phyloP scores from a whole-genome alignment of 495 filamentous ascomycete species.

The Choiromyces venosus region DNA sequence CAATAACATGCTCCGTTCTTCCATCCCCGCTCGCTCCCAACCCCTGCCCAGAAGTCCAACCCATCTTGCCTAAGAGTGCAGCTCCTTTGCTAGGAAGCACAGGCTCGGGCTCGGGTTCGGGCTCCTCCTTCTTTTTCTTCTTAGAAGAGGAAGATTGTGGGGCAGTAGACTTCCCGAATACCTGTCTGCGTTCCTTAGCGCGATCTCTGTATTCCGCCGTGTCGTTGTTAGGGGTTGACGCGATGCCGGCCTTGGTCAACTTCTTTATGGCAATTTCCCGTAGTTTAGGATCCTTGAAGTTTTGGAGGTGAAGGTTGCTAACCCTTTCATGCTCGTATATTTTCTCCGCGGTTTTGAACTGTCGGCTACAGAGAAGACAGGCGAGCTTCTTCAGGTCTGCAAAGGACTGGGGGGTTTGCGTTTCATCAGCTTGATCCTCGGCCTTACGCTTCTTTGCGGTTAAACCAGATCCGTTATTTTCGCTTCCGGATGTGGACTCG shows the following conservation, averaged over 20 bases:
- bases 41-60: constrained; percentile 74
- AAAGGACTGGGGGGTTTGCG: constrained; percentile 51
- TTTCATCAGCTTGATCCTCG: constrained; percentile 15
- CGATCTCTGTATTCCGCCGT: constrained; percentile 67
- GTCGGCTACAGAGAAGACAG: constrained; percentile 70
- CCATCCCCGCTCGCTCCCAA: constrained; percentile 76
- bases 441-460: constrained; percentile 28
- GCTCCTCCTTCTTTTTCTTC: constrained; percentile 43
- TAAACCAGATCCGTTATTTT: constrained; percentile 29
- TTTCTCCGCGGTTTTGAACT: constrained; percentile 63
- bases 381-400: constrained; percentile 64
- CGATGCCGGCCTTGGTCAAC: constrained; percentile 52
- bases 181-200: constrained; percentile 72
- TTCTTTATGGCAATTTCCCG: constrained; percentile 57
- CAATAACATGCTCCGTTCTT: constrained; percentile 67
- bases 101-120: constrained; percentile 33
- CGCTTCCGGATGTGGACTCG: constrained; percentile 33
- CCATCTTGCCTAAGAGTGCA: constrained; percentile 82
- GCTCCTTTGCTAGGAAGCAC: constrained; percentile 69
- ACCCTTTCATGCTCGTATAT: constrained; percentile 71
- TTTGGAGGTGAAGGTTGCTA: constrained; percentile 66
- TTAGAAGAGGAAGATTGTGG: constrained; percentile 47
- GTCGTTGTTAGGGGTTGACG: constrained; percentile 34
- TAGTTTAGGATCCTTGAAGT: constrained; percentile 58
- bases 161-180: constrained; percentile 62